Base-by-base conservation (phyloP, 257 asterid species). In the Scutellaria galericulata region DNA sequence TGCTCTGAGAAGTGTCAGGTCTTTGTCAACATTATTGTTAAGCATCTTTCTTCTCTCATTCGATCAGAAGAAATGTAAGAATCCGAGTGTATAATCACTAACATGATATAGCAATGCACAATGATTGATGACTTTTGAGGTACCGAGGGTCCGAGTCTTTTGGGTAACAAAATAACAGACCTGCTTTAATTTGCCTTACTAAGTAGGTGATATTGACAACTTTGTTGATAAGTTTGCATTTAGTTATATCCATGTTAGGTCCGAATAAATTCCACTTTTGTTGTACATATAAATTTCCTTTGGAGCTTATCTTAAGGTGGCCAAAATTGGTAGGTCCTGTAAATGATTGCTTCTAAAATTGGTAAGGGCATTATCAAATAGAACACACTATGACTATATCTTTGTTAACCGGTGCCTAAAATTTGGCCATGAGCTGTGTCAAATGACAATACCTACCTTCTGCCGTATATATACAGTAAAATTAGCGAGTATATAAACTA, bases 131-230 rank as follows among this genome's bases (percentile, higher is more conserved):
- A 63, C 54, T 48, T 70, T 20, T 59, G 20, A 59, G 74, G 64
- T 24, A 20, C 15, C 48, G 14, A 59, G 74, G 64, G 15, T n/a
- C 15, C 48, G 14, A 55, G 75, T 61, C 52, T 9, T 61, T 24
- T 39, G 58, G 22, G 8, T 20, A 44, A 74, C 37, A 42, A 54
- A 52, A 73, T 60, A 50, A 31, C 41, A 68, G 70, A 70, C 58
- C 40, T 52, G 39, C 64, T 45, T 72, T 77, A 56, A 68, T 62
- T 80, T 72, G 70, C 74, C 74, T 63, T 56, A 5, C 7, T 42
- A 62, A 80, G 79, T 72, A 72, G 73, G 76, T 76, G 67, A 68
- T 47, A 27, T 7, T 22, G 42, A 14, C 40, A 22, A 66, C 59
- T 60, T 67, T 76, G 10, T 76, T 18, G 62, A 18, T 44, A 44